phyloP scores from a whole-genome alignment of 495 filamentous ascomycete genomes.

The Tuber umbilicatum region DNA sequence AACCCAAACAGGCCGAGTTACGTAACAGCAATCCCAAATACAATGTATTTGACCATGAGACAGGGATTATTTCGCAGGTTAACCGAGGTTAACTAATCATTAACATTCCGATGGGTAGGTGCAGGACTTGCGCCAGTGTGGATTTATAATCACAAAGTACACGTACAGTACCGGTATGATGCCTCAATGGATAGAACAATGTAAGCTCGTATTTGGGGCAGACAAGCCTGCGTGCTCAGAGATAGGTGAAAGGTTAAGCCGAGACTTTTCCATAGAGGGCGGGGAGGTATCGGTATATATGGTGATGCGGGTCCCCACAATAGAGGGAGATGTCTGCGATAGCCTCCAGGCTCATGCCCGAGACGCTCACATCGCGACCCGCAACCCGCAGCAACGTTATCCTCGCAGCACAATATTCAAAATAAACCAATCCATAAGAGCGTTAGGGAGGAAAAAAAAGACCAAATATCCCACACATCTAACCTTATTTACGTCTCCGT shows the following conservation, averaged over 20 bases:
- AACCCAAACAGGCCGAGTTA: background rate
- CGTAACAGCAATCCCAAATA: background rate
- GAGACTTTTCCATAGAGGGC: background rate
- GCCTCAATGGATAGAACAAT: background rate
- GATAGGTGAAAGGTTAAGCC: background rate
- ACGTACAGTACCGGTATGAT: background rate
- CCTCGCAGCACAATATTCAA: background rate
- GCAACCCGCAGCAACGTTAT: background rate
- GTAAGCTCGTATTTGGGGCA: background rate
- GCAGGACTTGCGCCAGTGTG: too few relatives aligned
- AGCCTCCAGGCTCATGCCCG: background rate
- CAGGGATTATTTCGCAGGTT: too few relatives aligned
- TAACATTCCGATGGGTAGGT: background rate
- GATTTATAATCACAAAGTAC: background rate
- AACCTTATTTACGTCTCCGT: background rate
- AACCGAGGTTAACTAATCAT: too few relatives aligned
- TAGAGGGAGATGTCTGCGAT: background rate
- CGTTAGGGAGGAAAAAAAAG: background rate
- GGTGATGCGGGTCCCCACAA: background rate
- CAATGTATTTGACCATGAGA: too few relatives aligned
- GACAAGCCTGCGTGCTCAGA: background rate
- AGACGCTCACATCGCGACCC: background rate
- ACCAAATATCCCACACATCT: background rate
- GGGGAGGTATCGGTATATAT: background rate
- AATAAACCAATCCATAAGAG: background rate